phyloP scores from a whole-genome alignment of 257 asterid genomes.

The Fraxinus cuspidata region DNA sequence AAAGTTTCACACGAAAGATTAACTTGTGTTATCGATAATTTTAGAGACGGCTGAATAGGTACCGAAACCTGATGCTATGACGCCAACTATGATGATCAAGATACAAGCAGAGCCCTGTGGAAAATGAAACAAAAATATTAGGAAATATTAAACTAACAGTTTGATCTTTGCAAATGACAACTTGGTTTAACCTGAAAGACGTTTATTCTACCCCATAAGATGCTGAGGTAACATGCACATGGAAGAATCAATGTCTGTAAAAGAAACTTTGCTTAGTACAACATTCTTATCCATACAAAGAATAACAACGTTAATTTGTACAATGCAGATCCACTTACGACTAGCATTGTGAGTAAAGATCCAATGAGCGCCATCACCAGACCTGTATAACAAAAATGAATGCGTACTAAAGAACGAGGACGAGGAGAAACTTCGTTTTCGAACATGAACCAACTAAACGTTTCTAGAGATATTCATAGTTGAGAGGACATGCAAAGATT shows the following conservation, averaged over 20 bases:
- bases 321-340: conserved; percentile 44
- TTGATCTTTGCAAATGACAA: neutral
- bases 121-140: neutral
- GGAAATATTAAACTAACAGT: neutral
- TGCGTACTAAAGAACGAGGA: neutral
- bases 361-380: conserved; percentile 90
- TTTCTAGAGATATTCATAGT: neutral
- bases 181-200: conserved; percentile 55
- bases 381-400: conserved; percentile 39
- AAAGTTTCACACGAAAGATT: neutral
- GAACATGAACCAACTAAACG: neutral
- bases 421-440: neutral
- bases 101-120: conserved; percentile 56
- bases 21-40: conserved; percentile 56
- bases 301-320: neutral
- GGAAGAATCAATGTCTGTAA: conserved; percentile 82
- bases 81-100: conserved; percentile 61
- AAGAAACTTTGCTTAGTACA: neutral
- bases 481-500: neutral
- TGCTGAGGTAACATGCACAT: conserved; percentile 87
- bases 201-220: conserved; percentile 58
- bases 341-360: conserved; percentile 89
- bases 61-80: conserved; percentile 60
- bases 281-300: neutral
- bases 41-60: conserved; percentile 71